Evolutionary conservation across 306 rosid genomes (phyloP).

Genomic region (Chamaecrista fasciculata): DNA sequence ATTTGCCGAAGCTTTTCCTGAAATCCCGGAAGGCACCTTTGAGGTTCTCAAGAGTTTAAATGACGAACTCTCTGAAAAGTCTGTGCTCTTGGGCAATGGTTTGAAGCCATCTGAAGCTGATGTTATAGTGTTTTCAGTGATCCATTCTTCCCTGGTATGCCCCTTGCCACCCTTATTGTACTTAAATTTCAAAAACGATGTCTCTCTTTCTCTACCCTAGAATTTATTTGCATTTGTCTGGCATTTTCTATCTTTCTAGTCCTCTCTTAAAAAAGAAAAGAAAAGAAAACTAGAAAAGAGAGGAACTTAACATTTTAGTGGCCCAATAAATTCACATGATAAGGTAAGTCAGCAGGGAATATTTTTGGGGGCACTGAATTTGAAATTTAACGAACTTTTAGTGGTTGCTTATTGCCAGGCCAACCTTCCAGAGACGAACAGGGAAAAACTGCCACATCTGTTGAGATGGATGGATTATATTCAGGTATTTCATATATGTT

Average conservation of each 20-base stretch:
- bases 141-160: slow-evolving; percentile 78
- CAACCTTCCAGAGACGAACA: slow-evolving; percentile 56
- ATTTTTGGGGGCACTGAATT: neutral
- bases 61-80: slow-evolving; percentile 51
- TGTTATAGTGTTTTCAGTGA: slow-evolving; percentile 62
- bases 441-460: slow-evolving; percentile 62
- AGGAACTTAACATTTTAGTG: slow-evolving; percentile 7
- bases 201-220: neutral
- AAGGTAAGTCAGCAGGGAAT: neutral
- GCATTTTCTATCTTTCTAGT: neutral
- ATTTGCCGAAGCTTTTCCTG: slow-evolving; percentile 67
- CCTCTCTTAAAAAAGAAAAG: neutral
- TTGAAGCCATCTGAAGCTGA: slow-evolving; percentile 76
- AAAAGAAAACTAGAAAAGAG: no score
- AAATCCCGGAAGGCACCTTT: slow-evolving; percentile 40
- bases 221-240: slow-evolving; percentile 4
- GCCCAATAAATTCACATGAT: neutral
- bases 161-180: neutral
- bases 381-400: slow-evolving; percentile 27
- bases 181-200: neutral
- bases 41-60: slow-evolving; percentile 66
- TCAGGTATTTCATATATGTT: slow-evolving; percentile 54
- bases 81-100: slow-evolving; percentile 78
- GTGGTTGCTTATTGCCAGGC: slow-evolving; percentile 58
- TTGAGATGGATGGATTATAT: slow-evolving; percentile 85